These are phyloP conservation scores for Annulohypoxylon nitens DNA, from an alignment of 495 filamentous ascomycete genomes.

Conservation along the genomic window DNA sequence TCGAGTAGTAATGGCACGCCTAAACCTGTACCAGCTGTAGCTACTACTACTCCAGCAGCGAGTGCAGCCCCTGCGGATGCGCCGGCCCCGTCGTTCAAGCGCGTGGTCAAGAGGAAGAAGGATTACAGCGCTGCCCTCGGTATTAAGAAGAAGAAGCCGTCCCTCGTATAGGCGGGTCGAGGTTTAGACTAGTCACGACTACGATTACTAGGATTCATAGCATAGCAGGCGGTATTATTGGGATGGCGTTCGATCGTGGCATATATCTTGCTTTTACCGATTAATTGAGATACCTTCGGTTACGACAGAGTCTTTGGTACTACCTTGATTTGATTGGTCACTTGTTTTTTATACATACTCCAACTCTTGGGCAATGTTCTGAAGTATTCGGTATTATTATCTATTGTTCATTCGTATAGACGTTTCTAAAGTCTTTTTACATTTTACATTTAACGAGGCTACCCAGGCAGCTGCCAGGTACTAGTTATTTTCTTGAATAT, in stretches of 20 bases:
- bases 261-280: constrained; percentile 9
- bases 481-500: not conserved
- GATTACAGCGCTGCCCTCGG: constrained; percentile 76
- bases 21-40: constrained; percentile 2
- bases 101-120: constrained; percentile 87
- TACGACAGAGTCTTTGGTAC: not conserved
- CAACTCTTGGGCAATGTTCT: too few relatives aligned
- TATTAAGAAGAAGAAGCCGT: constrained; percentile 94
- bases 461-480: not conserved
- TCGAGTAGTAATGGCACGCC: constrained; percentile 12
- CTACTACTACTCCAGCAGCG: constrained; percentile 1
- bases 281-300: constrained; percentile 4
- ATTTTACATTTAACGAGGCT: not conserved
- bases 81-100: constrained; percentile 79
- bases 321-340: not conserved
- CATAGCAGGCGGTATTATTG: constrained; percentile 35
- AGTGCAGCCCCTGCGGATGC: constrained; percentile 49
- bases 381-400: too few relatives aligned
- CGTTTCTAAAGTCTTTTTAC: not conserved
- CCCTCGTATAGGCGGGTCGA: constrained; percentile 52
- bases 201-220: constrained; percentile 10
- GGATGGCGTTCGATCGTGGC: constrained; percentile 1
- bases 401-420: not conserved
- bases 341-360: too few relatives aligned
- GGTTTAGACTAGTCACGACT: not conserved